Percentiles rank a stretch among this genome's conserved stretches.
Evolutionary conservation across 768 basidiomycete genomes (phyloP).

Genomic region (Leccinum obscurum): DNA sequence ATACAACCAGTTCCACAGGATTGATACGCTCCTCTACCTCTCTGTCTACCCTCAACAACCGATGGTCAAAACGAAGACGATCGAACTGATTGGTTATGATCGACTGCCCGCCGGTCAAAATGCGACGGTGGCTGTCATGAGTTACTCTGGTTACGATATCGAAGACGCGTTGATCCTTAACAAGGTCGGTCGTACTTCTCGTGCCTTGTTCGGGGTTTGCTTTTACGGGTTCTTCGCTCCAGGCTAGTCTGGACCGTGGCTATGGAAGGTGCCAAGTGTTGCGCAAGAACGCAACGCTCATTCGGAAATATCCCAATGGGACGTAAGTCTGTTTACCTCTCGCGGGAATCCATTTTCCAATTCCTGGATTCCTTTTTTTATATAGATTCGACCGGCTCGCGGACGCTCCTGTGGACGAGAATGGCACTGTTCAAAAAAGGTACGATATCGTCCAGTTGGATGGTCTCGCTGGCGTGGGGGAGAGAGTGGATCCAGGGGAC

Average conservation of each 20-base stretch:
- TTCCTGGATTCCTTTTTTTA: slow-evolving; percentile 1
- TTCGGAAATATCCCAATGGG: slow-evolving; percentile 96
- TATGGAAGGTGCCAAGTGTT: slow-evolving; percentile 98
- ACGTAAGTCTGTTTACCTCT: slow-evolving; percentile 62
- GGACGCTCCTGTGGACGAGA: slow-evolving; percentile 85
- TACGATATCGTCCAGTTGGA: slow-evolving; percentile 92
- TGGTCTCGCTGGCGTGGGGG: slow-evolving; percentile 93
- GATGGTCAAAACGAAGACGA: slow-evolving; percentile 99
- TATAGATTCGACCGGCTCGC: slow-evolving; percentile 88
- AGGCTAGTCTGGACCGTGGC: slow-evolving; percentile 96
- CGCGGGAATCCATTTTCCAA: slow-evolving; percentile 7
- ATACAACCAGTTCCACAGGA: slow-evolving; percentile 96
- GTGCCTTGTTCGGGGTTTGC: slow-evolving; percentile 5
- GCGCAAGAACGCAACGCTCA: slow-evolving; percentile 91
- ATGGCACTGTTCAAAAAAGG: slow-evolving; percentile 74
- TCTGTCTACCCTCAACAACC: slow-evolving; percentile 98
- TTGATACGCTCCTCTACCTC: slow-evolving; percentile 97
- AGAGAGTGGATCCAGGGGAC: slow-evolving; percentile 89
- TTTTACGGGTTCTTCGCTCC: slow-evolving; percentile 8
- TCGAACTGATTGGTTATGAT: slow-evolving; percentile 96
- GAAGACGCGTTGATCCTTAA: slow-evolving; percentile 98
- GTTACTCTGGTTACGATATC: slow-evolving; percentile 98
- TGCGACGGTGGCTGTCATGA: slow-evolving; percentile 98
- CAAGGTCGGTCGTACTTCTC: slow-evolving; percentile 49
- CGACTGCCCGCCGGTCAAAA: slow-evolving; percentile 97